A percentile compares a stretch with the other conserved stretches of the same genome.
These are phyloP conservation scores for Wickerhamomyces alni DNA, from an alignment of 805 yeast species.

Conservation along the genomic window DNA sequence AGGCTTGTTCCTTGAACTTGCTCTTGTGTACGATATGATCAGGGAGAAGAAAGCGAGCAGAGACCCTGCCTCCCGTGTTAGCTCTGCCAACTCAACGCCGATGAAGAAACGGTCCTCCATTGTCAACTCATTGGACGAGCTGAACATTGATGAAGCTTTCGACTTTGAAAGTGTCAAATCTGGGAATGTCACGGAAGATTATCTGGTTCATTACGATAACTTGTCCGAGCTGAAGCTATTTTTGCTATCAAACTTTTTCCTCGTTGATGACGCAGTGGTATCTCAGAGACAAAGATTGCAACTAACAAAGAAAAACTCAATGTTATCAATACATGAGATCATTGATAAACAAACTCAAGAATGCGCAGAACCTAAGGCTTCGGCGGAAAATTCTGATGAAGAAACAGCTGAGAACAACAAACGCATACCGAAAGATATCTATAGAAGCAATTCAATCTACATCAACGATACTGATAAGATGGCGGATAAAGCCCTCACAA, in stretches of 20 bases:
- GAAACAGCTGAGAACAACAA: slow-evolving; percentile 1
- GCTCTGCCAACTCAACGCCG: slow-evolving; percentile 1
- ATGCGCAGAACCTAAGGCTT: slow-evolving; percentile 2
- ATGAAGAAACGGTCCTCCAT: slow-evolving; percentile 10
- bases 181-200: slow-evolving; percentile 31
- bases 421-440: slow-evolving; percentile 2
- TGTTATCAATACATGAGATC: slow-evolving; percentile 18
- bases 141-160: slow-evolving; percentile 24
- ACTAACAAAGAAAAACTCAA: slow-evolving; percentile 16
- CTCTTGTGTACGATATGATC: slow-evolving; percentile 46
- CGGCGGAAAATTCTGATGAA: neutral
- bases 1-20: slow-evolving; percentile 53
- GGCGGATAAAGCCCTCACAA: slow-evolving; percentile 4
- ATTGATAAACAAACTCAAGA: slow-evolving; percentile 6
- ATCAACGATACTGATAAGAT: slow-evolving; percentile 15
- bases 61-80: neutral
- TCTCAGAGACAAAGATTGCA: slow-evolving; percentile 15
- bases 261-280: slow-evolving; percentile 17
- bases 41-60: slow-evolving; percentile 18
- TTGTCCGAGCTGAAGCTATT: slow-evolving; percentile 45
- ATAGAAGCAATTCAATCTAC: slow-evolving; percentile 20
- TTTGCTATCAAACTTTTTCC: slow-evolving; percentile 35
- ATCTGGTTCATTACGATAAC: slow-evolving; percentile 58
- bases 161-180: slow-evolving; percentile 31
- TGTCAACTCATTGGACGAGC: slow-evolving; percentile 9